Evolutionary conservation across 1,284 basidiomycete species (phyloP).

Genomic region (Vanrija sp.): DNA sequence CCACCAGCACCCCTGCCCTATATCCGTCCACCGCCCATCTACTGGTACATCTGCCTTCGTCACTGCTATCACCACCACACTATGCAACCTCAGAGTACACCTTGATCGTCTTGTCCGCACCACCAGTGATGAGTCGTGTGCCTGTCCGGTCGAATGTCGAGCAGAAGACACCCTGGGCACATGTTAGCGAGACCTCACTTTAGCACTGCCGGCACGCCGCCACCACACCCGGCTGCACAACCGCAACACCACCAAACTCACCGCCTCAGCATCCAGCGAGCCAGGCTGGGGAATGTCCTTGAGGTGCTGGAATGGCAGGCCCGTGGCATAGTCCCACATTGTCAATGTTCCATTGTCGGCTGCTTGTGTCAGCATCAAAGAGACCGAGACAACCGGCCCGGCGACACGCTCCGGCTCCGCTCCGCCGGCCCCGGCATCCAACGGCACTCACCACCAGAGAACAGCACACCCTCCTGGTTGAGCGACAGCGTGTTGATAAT

Average conservation of each 20-base stretch:
- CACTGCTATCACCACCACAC: background rate
- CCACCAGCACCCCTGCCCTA: too few species aligned
- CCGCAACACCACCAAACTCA: slow-evolving; percentile 37
- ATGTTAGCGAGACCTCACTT: background rate
- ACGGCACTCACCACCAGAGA: slow-evolving; percentile 78
- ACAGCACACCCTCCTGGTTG: slow-evolving; percentile 93
- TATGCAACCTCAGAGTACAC: slow-evolving; percentile 45
- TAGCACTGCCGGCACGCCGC: background rate
- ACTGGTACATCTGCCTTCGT: too few species aligned
- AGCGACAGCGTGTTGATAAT: slow-evolving; percentile 95
- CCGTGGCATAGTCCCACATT: slow-evolving; percentile 92
- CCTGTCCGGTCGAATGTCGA: slow-evolving; percentile 96
- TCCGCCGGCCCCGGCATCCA: background rate
- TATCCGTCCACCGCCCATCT: too few species aligned
- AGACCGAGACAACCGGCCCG: slow-evolving; percentile 3
- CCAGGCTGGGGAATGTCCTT: slow-evolving; percentile 95
- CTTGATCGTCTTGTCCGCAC: slow-evolving; percentile 98
- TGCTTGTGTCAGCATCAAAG: slow-evolving; percentile 34
- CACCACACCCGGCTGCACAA: background rate
- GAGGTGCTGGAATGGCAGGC: slow-evolving; percentile 89
- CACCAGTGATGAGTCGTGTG: slow-evolving; percentile 89
- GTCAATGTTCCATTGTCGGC: slow-evolving; percentile 85
- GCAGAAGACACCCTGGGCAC: slow-evolving; percentile 65
- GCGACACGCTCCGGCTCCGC: slow-evolving; percentile 17
- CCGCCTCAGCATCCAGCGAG: slow-evolving; percentile 94